A percentile compares a stretch with the other conserved stretches of the same genome.
Evolutionary conservation across 805 yeast species (phyloP).

Genomic region (Saccharomycopsis fodiens): DNA sequence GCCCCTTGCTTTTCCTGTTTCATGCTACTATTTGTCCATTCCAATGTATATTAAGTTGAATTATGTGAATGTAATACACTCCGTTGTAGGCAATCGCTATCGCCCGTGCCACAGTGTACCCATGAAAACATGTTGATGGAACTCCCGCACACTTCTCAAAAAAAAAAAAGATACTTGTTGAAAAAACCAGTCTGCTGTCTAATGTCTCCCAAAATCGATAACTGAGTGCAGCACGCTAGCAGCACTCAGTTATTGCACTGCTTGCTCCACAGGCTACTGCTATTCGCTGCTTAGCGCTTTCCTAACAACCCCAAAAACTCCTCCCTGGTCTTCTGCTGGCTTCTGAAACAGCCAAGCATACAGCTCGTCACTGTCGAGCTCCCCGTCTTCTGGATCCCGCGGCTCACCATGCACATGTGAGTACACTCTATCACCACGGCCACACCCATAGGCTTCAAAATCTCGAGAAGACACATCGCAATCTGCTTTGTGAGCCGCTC

Average conservation of each 20-base stretch:
- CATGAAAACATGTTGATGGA: neutral
- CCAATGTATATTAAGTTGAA: neutral
- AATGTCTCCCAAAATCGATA: too few relatives aligned
- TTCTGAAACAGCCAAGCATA: slow-evolving; percentile 94
- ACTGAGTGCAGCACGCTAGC: neutral
- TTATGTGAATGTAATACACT: neutral
- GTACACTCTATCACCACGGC: slow-evolving; percentile 97
- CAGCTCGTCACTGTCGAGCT: slow-evolving; percentile 91
- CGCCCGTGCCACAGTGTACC: too few relatives aligned
- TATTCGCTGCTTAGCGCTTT: slow-evolving; percentile 8
- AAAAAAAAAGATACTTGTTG: neutral
- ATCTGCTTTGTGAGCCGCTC: slow-evolving; percentile 95
- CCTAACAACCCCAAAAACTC: slow-evolving; percentile 53
- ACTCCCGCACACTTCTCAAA: neutral
- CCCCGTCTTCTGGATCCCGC: slow-evolving; percentile 96
- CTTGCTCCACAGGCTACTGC: neutral
- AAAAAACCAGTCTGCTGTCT: neutral
- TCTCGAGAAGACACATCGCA: slow-evolving; percentile 90
- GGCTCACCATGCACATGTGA: slow-evolving; percentile 98
- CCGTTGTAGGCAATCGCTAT: too few relatives aligned
- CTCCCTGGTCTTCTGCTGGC: slow-evolving; percentile 91
- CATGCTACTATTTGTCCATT: too few relatives aligned
- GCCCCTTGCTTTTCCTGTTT: too few relatives aligned
- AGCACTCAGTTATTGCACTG: neutral
- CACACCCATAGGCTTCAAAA: slow-evolving; percentile 90